phyloP scores from a whole-genome alignment of 1,284 basidiomycete species.

The Hymenochaete sp. region DNA sequence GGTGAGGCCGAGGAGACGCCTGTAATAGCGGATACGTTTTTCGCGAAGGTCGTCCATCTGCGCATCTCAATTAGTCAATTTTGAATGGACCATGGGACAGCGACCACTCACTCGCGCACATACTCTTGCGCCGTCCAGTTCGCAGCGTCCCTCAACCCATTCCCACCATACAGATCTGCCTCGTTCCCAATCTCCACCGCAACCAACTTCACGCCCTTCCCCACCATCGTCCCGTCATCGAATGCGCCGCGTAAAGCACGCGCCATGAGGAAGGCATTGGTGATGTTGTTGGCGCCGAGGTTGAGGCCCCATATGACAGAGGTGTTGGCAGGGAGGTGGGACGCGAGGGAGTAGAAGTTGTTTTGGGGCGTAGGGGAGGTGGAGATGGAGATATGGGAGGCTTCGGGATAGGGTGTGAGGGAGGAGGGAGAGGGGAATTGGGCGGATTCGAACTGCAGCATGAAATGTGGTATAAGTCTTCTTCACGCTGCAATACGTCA shows the following conservation, averaged over 20 bases:
- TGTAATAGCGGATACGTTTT: conserved; percentile 25
- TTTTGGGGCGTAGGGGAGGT: conserved; percentile 52
- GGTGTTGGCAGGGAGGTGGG: conserved; percentile 47
- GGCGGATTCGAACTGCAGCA: conserved; percentile 31
- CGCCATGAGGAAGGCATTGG: conserved; percentile 50
- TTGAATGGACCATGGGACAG: conserved; percentile 22
- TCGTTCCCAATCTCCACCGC: conserved; percentile 51
- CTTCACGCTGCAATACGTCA: background rate
- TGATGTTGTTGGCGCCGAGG: conserved; percentile 46
- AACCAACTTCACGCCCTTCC: conserved; percentile 42
- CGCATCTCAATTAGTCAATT: conserved; percentile 12
- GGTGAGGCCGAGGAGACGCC: conserved; percentile 19
- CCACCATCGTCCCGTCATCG: conserved; percentile 31
- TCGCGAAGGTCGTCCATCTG: conserved; percentile 29
- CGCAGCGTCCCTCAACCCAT: conserved; percentile 34
- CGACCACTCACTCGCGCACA: conserved; percentile 39
- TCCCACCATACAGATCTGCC: conserved; percentile 48
- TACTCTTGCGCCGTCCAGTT: conserved; percentile 44
- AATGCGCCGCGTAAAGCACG: conserved; percentile 49
- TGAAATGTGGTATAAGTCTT: background rate
- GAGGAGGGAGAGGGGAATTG: conserved; percentile 42
- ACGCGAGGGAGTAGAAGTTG: conserved; percentile 47
- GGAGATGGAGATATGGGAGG: conserved; percentile 41
- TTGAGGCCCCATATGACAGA: conserved; percentile 68
- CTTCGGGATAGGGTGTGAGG: conserved; percentile 55